Evolutionary conservation across 2,329 filamentous ascomycete species (phyloP).

Genomic region (Sarocladium kiliense): DNA sequence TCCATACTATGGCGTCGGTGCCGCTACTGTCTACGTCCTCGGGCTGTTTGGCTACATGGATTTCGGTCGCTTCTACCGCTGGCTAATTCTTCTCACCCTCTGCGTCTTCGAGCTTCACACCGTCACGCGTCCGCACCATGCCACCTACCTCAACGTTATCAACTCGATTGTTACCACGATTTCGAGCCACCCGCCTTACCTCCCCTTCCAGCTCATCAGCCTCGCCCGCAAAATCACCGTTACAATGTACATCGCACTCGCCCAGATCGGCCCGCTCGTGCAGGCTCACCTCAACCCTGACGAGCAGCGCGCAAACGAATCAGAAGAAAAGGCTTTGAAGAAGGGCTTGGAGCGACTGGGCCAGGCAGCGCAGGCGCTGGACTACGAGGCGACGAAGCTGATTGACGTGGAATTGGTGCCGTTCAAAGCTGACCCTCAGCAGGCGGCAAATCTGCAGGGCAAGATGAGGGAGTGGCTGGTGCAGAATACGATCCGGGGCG

Average conservation of each 20-base stretch:
- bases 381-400: slow-evolving; percentile 64
- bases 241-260: slow-evolving; percentile 77
- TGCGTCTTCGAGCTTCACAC: slow-evolving; percentile 52
- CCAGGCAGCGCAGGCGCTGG: slow-evolving; percentile 50
- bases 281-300: slow-evolving; percentile 30
- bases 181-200: slow-evolving; percentile 52
- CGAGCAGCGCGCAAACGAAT: slow-evolving; percentile 21
- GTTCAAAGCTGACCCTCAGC: slow-evolving; percentile 66
- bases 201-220: slow-evolving; percentile 80
- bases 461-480: slow-evolving; percentile 84
- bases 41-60: slow-evolving; percentile 63
- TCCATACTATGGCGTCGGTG: slow-evolving; percentile 57
- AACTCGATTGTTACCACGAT: slow-evolving; percentile 38
- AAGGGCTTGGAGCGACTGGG: slow-evolving; percentile 66
- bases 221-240: slow-evolving; percentile 72
- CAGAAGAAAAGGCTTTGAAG: slow-evolving; percentile 45
- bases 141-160: slow-evolving; percentile 37
- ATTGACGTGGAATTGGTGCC: slow-evolving; percentile 77
- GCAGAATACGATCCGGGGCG: slow-evolving; percentile 74
- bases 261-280: slow-evolving; percentile 70
- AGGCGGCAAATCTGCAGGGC: slow-evolving; percentile 52
- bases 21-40: slow-evolving; percentile 54
- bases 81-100: slow-evolving; percentile 50
- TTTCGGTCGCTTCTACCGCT: slow-evolving; percentile 62
- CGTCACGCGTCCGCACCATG: slow-evolving; percentile 49